Conservation (phyloP, 345 rosid species). For the Conringia planisiliqua region DNA sequence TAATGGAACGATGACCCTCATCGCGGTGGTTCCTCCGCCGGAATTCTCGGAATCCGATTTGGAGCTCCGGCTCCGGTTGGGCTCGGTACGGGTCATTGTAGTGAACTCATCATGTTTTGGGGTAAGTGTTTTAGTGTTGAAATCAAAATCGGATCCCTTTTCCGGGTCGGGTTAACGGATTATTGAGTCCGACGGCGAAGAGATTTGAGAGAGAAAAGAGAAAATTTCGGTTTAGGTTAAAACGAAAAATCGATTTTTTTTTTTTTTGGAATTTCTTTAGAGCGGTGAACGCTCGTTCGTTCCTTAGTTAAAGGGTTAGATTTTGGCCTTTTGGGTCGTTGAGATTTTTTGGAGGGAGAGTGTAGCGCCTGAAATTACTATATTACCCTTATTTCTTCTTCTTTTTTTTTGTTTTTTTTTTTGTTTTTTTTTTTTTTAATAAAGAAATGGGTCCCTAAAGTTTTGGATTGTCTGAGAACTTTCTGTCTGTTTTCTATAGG, state of each 20-base stretch:
- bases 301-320: constrained; percentile 31
- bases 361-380: not conserved
- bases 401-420: not conserved
- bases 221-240: not conserved
- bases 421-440: too few species aligned
- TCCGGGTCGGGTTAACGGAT: constrained; percentile 30
- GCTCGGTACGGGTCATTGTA: constrained; percentile 62
- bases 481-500: not conserved
- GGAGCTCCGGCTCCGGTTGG: constrained; percentile 34
- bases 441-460: constrained; percentile 11
- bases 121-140: not conserved
- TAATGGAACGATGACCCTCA: constrained; percentile 90
- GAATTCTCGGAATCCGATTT: constrained; percentile 38
- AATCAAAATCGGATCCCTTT: not conserved
- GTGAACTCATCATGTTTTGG: constrained; percentile 34
- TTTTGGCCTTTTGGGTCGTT: constrained; percentile 31
- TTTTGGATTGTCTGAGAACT: constrained; percentile 16
- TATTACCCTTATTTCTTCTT: not conserved
- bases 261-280: not conserved
- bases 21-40: constrained; percentile 59
- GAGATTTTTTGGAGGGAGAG: constrained; percentile 39
- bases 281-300: constrained; percentile 34
- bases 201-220: not conserved
- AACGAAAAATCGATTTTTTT: not conserved
- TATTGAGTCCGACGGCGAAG: constrained; percentile 21